Evolutionary conservation across 2,329 filamentous ascomycete species (phyloP).

Genomic region (Pseudogymnoascus sp.): DNA sequence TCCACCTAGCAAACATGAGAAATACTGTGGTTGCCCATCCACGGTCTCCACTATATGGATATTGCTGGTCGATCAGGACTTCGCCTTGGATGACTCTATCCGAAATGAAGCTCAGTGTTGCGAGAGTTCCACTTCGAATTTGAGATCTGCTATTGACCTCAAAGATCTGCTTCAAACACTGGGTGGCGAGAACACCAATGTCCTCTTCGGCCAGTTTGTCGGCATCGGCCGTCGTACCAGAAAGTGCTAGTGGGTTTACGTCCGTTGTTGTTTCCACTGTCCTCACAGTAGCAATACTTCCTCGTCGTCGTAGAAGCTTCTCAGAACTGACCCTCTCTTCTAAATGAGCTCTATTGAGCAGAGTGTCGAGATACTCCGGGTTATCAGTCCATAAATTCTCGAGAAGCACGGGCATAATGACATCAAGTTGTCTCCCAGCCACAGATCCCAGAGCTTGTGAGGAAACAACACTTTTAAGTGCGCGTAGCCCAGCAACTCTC

Average conservation of each 20-base stretch:
- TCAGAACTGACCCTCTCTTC: constrained; percentile 63
- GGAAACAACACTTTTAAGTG: constrained; percentile 70
- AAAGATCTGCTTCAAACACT: constrained; percentile 81
- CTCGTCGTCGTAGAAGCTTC: constrained; percentile 54
- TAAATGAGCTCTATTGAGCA: constrained; percentile 58
- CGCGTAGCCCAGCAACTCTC: constrained; percentile 64
- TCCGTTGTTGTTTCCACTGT: constrained; percentile 56
- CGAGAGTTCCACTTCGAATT: constrained; percentile 65
- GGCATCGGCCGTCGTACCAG: constrained; percentile 74
- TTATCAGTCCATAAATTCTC: constrained; percentile 75
- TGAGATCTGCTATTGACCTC: constrained; percentile 72
- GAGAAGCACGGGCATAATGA: constrained; percentile 75
- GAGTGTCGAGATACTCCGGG: constrained; percentile 56
- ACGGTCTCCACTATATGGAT: constrained; percentile 35
- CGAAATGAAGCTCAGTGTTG: constrained; percentile 67
- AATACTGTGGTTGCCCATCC: constrained; percentile 81
- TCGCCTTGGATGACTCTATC: constrained; percentile 46
- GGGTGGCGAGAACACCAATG: constrained; percentile 72
- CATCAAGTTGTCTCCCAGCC: constrained; percentile 64
- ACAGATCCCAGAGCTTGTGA: constrained; percentile 72
- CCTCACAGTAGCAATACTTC: constrained; percentile 70
- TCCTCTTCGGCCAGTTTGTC: constrained; percentile 87
- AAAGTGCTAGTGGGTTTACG: constrained; percentile 62
- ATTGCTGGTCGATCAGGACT: constrained; percentile 38
- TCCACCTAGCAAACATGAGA: constrained; percentile 72